phyloP scores from a whole-genome alignment of 371 early-diverging fungal genomes.

The Mucor irregularis region DNA sequence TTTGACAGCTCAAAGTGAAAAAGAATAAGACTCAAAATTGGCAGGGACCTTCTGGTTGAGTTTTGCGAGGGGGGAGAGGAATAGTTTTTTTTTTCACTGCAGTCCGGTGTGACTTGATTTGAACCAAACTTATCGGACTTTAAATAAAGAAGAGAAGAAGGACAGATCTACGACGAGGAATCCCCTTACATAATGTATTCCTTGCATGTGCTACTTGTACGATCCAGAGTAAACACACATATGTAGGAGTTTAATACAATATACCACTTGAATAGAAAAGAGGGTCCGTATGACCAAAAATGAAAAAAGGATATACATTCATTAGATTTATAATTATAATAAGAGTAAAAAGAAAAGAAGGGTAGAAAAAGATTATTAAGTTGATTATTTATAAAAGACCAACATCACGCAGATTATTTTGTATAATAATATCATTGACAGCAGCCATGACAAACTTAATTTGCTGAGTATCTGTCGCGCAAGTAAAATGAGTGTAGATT shows the following conservation, averaged over 20 bases:
- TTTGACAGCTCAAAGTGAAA: background rate
- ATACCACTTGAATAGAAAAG: background rate
- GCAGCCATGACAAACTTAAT: slow-evolving; percentile 71
- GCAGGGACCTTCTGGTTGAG: background rate
- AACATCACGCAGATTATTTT: slow-evolving; percentile 59
- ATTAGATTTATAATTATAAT: slow-evolving; percentile 5
- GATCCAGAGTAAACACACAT: too few relatives aligned
- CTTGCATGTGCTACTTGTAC: too few relatives aligned
- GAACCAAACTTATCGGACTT: too few relatives aligned
- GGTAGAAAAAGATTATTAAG: too few relatives aligned
- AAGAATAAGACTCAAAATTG: slow-evolving; percentile 7
- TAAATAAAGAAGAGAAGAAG: background rate
- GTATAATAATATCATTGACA: slow-evolving; percentile 72
- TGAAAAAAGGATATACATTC: background rate
- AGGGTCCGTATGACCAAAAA: too few relatives aligned
- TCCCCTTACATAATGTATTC: too few relatives aligned
- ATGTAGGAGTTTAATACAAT: too few relatives aligned
- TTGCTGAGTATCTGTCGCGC: slow-evolving; percentile 70
- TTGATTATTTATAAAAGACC: slow-evolving; percentile 58
- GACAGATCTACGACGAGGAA: too few relatives aligned
- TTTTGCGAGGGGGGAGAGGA: slow-evolving; percentile 10
- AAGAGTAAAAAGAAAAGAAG: background rate
- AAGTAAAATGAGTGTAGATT: slow-evolving; percentile 55
- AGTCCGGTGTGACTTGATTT: too few relatives aligned
- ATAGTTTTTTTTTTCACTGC: too few relatives aligned